Conservation (phyloP, 805 yeast species). For the Dipodascus geniculatus region DNA sequence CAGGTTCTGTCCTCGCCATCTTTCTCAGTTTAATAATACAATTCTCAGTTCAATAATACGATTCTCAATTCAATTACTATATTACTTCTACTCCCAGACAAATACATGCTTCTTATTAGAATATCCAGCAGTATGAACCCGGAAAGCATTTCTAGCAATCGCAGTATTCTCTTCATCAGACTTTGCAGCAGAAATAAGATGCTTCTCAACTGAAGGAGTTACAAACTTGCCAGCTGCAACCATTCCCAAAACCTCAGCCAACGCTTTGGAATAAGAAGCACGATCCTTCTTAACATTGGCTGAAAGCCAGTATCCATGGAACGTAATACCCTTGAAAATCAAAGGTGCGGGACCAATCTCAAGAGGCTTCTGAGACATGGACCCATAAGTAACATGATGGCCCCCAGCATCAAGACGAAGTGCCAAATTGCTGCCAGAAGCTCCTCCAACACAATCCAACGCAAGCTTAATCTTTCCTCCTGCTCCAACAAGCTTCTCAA, state of each 20-base stretch:
- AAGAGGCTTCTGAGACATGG: slow-evolving; percentile 94
- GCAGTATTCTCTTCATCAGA: slow-evolving; percentile 33
- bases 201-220: slow-evolving; percentile 35
- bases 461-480: slow-evolving; percentile 59
- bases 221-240: slow-evolving; percentile 45
- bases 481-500: slow-evolving; percentile 34
- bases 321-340: slow-evolving; percentile 78
- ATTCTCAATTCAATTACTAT: neutral
- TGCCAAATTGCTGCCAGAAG: slow-evolving; percentile 68
- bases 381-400: slow-evolving; percentile 84
- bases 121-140: slow-evolving; percentile 28
- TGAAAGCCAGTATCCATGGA: slow-evolving; percentile 91
- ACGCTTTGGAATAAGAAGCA: slow-evolving; percentile 41
- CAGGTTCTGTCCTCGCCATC: too few relatives aligned
- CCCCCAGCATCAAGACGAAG: slow-evolving; percentile 70
- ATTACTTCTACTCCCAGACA: slow-evolving; percentile 14
- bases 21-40: too few relatives aligned
- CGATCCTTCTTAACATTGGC: slow-evolving; percentile 51
- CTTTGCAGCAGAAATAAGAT: slow-evolving; percentile 26
- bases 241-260: slow-evolving; percentile 42
- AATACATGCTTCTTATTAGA: slow-evolving; percentile 32
- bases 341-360: slow-evolving; percentile 79
- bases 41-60: too few relatives aligned
- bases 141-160: slow-evolving; percentile 34
- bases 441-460: slow-evolving; percentile 89